Evolutionary conservation across 768 basidiomycete species (phyloP).

Genomic region (Erythrobasidium yunnanense): DNA sequence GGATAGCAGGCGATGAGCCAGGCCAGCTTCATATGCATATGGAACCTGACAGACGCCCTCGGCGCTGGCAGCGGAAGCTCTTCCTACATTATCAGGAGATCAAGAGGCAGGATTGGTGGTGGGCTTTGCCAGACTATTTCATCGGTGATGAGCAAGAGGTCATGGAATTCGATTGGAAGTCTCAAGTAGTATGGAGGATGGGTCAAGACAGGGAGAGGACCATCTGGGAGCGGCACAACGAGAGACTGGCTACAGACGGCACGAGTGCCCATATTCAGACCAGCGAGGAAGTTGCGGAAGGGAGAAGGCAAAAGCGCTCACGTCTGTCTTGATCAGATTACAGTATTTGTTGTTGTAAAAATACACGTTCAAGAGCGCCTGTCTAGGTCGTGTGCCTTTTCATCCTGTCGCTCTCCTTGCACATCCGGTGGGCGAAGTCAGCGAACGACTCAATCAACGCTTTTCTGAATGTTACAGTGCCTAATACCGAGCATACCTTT

Average conservation of each 20-base stretch:
- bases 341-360: too few relatives aligned
- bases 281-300: background rate
- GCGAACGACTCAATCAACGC: too few relatives aligned
- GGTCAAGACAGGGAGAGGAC: background rate
- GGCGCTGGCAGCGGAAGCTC: slow-evolving; percentile 21
- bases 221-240: background rate
- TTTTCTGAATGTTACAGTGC: too few relatives aligned
- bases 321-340: too few relatives aligned
- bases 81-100: slow-evolving; percentile 24
- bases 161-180: slow-evolving; percentile 24
- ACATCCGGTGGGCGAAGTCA: too few relatives aligned
- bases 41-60: slow-evolving; percentile 16
- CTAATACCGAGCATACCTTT: too few relatives aligned
- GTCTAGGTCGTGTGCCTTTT: too few relatives aligned
- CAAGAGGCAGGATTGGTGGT: slow-evolving; percentile 19
- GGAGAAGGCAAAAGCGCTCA: background rate
- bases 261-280: background rate
- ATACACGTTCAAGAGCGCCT: too few relatives aligned
- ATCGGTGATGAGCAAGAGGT: slow-evolving; percentile 14
- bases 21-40: background rate
- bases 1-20: background rate
- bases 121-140: slow-evolving; percentile 8
- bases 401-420: too few relatives aligned
- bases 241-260: background rate
- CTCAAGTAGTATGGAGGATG: slow-evolving; percentile 10